Evolutionary conservation across 805 yeast species (phyloP), one percentile per base, ranked within the genome.

Genomic region (Barnettozyma botsteinii): DNA sequence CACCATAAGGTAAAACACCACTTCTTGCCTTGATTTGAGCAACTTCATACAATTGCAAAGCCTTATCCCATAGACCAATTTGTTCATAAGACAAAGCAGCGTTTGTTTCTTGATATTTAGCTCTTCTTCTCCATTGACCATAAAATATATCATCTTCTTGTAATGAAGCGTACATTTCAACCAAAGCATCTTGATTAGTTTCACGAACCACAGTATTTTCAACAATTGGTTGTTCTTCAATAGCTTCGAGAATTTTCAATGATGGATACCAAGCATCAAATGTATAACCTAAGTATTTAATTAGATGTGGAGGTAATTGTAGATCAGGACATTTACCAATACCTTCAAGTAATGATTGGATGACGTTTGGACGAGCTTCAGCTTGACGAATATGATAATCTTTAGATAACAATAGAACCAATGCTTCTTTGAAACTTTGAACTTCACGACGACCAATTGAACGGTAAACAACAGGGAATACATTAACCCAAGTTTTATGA

Each of bases 121-220:
- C 95, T 43, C 97, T 74, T 59, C 98, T 74, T 65, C 98, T 78
- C 99, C 99, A 93, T 49, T 88, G 70, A 4, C 99, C 99, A 59
- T 93, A 93, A 59, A 89, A 93, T 89, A 91, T 85, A 54, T 93
- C 98, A 40, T 86, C 95, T 53, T 93, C 98, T 52, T 87, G 94
- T 38, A 93, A 64, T 8, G 83, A 77, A 5, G 95, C 81, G 53
- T 91, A 93, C 60, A 91, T 66, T 62, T 94, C 97, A 26, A 88
- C 77, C 32, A 93, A 63, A 0, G 98, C 96, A 63, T 93, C 98
- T 46, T 83, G 81, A 42, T 85, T 87, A 3, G 88, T 81, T 42
- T 89, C 96, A 20, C 81, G 73, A 13, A 91, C 85, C 43, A 81
- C 81, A 10, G 77, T 70, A 52, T 81, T 85, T 23, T 84, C 89